Conservation (phyloP, 2,329 filamentous ascomycete genomes). For the Fusarium coicis region DNA sequence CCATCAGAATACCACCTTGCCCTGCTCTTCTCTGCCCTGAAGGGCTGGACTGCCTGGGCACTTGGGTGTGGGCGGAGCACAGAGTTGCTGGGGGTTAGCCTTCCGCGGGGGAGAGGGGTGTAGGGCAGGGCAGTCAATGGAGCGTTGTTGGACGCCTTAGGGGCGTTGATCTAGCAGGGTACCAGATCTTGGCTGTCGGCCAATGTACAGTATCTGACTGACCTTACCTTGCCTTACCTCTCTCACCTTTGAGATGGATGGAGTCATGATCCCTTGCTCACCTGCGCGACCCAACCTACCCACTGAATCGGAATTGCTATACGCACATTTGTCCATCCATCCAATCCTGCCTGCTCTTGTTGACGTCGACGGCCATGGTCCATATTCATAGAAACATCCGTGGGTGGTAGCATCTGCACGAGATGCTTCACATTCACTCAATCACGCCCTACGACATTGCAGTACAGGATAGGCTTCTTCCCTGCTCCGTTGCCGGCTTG, state of each 20-base stretch:
- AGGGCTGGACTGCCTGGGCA: constrained; percentile 16
- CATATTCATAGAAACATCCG: constrained; percentile 18
- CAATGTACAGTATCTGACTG: constrained; percentile 20
- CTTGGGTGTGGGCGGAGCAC: constrained; percentile 1
- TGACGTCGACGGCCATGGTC: background rate
- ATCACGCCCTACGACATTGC: constrained; percentile 4
- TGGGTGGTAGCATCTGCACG: constrained; percentile 5
- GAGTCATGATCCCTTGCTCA: constrained; percentile 11
- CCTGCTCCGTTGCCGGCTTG: constrained; percentile 21
- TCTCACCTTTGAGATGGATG: constrained; percentile 10
- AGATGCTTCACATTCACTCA: constrained; percentile 19
- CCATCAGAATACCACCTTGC: constrained; percentile 12
- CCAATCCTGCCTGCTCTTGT: background rate
- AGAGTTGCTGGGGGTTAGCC: background rate
- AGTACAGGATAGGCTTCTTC: constrained; percentile 22
- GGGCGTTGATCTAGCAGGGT: constrained; percentile 5
- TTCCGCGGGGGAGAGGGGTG: constrained; percentile 30
- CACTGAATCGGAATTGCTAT: constrained; percentile 11
- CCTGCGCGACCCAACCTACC: constrained; percentile 3
- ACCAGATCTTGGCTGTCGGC: constrained; percentile 13
- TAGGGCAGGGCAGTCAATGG: constrained; percentile 18
- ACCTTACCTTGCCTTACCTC: constrained; percentile 11
- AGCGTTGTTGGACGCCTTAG: background rate
- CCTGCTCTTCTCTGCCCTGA: constrained; percentile 29
- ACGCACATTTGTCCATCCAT: background rate